Conservation (phyloP, 2,329 filamentous ascomycete genomes). For the Aphanoascus verrucosus region DNA sequence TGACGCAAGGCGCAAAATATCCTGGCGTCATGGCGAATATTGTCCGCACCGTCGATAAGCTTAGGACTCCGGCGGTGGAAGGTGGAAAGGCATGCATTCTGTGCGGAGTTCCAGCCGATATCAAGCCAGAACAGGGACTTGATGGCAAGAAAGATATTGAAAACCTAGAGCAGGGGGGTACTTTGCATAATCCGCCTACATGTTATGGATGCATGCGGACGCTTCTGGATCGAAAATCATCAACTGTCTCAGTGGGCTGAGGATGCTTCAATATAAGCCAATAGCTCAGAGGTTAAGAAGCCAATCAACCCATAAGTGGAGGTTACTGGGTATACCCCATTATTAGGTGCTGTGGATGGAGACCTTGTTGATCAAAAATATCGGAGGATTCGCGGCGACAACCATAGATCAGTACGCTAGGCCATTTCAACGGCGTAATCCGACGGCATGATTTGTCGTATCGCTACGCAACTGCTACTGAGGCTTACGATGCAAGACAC, state of each 20-base stretch:
- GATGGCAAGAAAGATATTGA: neutral
- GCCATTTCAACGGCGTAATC: too few species aligned
- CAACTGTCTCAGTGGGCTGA: neutral
- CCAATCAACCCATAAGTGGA: neutral
- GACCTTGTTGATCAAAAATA: too few species aligned
- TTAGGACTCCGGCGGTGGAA: conserved; percentile 41
- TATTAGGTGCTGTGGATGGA: too few species aligned
- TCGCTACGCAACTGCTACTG: too few species aligned
- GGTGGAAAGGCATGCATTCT: conserved; percentile 46
- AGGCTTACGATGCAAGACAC: too few species aligned
- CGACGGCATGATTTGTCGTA: too few species aligned
- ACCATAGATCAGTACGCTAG: too few species aligned
- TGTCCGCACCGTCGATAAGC: conserved; percentile 77
- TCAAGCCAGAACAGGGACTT: conserved; percentile 24
- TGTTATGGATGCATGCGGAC: conserved; percentile 38
- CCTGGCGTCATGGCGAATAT: conserved; percentile 92
- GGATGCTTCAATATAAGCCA: neutral
- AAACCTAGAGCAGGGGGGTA: conserved; percentile 32
- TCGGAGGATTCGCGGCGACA: too few species aligned
- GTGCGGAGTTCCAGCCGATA: conserved; percentile 58
- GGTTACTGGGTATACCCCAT: neutral
- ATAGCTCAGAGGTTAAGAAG: too few species aligned
- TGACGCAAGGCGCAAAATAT: conserved; percentile 72
- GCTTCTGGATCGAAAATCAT: conserved; percentile 11
- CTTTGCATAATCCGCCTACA: conserved; percentile 22